Base-by-base conservation (phyloP, 192 early-diverging fungal genomes). In the Coemansia sp. region DNA sequence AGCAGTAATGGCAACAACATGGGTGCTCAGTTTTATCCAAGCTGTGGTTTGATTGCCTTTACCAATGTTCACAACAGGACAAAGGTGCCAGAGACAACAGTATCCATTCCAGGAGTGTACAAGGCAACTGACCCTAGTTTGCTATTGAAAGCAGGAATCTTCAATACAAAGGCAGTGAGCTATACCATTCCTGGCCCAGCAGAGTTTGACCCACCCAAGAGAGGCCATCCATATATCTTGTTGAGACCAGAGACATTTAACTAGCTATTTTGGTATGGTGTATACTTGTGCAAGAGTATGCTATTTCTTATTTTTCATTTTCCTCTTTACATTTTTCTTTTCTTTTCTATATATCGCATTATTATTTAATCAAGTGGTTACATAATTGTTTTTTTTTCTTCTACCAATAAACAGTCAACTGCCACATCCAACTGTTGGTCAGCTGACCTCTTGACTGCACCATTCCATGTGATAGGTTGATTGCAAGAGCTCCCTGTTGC, bases 41-140 rank as follows among this genome's bases (percentile, higher is more conserved):
- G 21, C 37, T 61, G 59, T 40, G 59, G 59, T 1, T 23, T 61
- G 37, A 37, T 61, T 40, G 16, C 16, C 28, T 61, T 39, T 40
- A 33, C 28, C 13, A 57, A 57, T 33, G 53, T 57, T 30, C 30
- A 57, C 17, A 61, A 57, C 16, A 14, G 59, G 5, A 39, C 59
- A 9, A 40, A 40, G 21, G 37, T 23, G 17, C 59, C 33, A 23
- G 59, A 39, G 19, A 61, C 28, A 3, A 39, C 35, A 19, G 59
- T 61, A n/a, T n/a, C 38, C n/a, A 39, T 61, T 26, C 59, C 59
- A 6, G 59, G 59, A 14, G 33, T 61, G 6, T 61, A 61, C 59
- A 61, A 40, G 17, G 53, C 53, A n/a, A 57, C 53, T 17, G 53
- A 57, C 30, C 53, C 53, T 2, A 57, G 53, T 2, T 23, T 57